Percentiles rank a stretch among this genome's conserved stretches.
These are phyloP conservation scores for Annona squamosa DNA, from an alignment of 164 flowering plant genomes.

Conservation along the genomic window DNA sequence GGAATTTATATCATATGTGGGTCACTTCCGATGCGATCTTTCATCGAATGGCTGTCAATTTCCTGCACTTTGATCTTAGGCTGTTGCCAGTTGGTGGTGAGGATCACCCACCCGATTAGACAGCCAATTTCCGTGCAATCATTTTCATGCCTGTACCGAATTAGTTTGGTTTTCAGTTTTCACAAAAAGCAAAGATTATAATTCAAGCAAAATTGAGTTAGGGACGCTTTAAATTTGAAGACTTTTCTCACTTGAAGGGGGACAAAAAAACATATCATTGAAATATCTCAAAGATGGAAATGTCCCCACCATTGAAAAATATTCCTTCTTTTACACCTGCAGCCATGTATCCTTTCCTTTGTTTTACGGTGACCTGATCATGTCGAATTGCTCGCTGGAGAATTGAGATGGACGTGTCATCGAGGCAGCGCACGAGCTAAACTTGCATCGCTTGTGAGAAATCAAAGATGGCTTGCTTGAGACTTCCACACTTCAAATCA, in stretches of 20 bases:
- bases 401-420: neutral
- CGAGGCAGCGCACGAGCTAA: neutral
- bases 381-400: neutral
- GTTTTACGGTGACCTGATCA: neutral
- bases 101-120: neutral
- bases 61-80: neutral
- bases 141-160: neutral
- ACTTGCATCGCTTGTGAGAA: neutral
- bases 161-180: neutral
- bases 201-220: slow-evolving; percentile 3
- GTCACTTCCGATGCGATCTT: neutral
- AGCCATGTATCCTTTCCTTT: neutral
- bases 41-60: neutral
- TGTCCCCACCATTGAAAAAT: slow-evolving; percentile 3
- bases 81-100: too few species aligned
- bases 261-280: slow-evolving; percentile 2
- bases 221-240: slow-evolving; percentile 3
- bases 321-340: neutral
- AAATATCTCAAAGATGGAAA: neutral
- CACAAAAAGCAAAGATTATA: neutral
- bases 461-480: neutral
- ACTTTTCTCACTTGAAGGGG: slow-evolving; percentile 3
- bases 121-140: neutral
- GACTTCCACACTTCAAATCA: neutral
- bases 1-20: neutral